Conservation (phyloP, 228 moss, liverwort and hornwort genomes). For the Sphagnum magellanicum region DNA sequence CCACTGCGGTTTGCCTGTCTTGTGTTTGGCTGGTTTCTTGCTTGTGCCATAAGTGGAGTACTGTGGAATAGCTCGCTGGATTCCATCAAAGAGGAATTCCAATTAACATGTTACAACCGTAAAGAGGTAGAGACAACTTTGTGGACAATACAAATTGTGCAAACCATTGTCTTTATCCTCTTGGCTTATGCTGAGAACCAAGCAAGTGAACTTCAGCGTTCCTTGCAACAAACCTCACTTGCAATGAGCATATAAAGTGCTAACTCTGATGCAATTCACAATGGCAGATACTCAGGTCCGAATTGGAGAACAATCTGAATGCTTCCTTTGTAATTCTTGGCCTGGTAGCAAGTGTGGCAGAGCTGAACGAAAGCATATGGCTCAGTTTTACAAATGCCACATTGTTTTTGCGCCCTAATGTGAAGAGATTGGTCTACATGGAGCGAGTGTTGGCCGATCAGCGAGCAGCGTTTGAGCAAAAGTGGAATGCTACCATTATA, state of each 20-base stretch:
- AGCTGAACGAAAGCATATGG: constrained; percentile 31
- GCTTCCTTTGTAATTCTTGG: constrained; percentile 55
- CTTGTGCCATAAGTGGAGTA: constrained; percentile 24
- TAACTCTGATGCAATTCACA: too few species aligned
- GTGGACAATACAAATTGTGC: too few species aligned
- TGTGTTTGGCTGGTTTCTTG: constrained; percentile 19
- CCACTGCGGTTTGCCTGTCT: constrained; percentile 10
- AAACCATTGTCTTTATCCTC: too few species aligned
- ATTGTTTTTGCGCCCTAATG: constrained; percentile 31
- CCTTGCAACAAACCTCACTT: too few species aligned
- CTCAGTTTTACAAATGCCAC: constrained; percentile 23
- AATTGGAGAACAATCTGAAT: constrained; percentile 56
- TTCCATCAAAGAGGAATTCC: constrained; percentile 16
- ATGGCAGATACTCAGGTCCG: constrained; percentile 38
- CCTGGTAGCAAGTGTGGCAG: constrained; percentile 29
- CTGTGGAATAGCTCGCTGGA: constrained; percentile 17
- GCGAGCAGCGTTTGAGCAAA: constrained; percentile 29
- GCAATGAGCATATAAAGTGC: too few species aligned
- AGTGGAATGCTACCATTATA: constrained; percentile 31
- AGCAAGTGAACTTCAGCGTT: too few species aligned
- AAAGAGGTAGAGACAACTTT: constrained; percentile 15
- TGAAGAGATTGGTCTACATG: constrained; percentile 33
- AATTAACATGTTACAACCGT: constrained; percentile 24
- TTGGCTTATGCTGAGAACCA: too few species aligned
- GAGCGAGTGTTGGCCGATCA: constrained; percentile 40